These are phyloP conservation scores for Gaillardinia entomophila DNA, from an alignment of 805 yeast genomes.

Conservation along the genomic window DNA sequence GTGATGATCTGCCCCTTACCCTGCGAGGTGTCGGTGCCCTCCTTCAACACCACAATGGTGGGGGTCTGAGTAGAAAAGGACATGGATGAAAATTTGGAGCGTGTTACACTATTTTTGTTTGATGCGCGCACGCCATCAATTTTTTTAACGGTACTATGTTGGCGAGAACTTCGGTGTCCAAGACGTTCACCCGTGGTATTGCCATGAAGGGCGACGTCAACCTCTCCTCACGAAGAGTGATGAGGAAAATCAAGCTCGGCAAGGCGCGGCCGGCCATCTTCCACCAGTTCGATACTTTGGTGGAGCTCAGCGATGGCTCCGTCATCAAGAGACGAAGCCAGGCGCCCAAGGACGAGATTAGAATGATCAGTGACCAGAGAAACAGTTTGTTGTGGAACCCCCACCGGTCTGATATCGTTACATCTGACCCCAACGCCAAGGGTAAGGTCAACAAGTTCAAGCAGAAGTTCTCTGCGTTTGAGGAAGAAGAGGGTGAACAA, in stretches of 20 bases:
- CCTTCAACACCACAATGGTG: constrained; percentile 95
- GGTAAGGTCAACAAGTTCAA: constrained; percentile 76
- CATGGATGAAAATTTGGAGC: too few species aligned
- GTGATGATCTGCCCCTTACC: constrained; percentile 94
- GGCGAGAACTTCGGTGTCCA: not conserved
- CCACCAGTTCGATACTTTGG: constrained; percentile 79
- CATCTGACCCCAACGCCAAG: constrained; percentile 75
- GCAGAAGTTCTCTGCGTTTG: constrained; percentile 54
- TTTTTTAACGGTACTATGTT: too few species aligned
- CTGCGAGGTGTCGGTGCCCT: constrained; percentile 96
- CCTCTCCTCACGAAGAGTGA: constrained; percentile 50
- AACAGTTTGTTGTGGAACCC: constrained; percentile 87
- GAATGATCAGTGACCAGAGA: constrained; percentile 86
- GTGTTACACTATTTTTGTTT: too few species aligned
- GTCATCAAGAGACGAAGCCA: constrained; percentile 79
- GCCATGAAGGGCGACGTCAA: constrained; percentile 33
- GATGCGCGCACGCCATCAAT: not conserved
- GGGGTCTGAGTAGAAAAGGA: constrained; percentile 92
- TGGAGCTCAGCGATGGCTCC: constrained; percentile 94
- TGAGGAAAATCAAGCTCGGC: constrained; percentile 67
- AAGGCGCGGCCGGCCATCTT: constrained; percentile 92
- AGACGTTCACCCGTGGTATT: constrained; percentile 2
- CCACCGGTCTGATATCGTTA: constrained; percentile 67
- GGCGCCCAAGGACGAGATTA: constrained; percentile 79
- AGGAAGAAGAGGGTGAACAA: constrained; percentile 9